Base-by-base conservation (phyloP, 2,329 filamentous ascomycete species). In the Leptographium lundbergii region DNA sequence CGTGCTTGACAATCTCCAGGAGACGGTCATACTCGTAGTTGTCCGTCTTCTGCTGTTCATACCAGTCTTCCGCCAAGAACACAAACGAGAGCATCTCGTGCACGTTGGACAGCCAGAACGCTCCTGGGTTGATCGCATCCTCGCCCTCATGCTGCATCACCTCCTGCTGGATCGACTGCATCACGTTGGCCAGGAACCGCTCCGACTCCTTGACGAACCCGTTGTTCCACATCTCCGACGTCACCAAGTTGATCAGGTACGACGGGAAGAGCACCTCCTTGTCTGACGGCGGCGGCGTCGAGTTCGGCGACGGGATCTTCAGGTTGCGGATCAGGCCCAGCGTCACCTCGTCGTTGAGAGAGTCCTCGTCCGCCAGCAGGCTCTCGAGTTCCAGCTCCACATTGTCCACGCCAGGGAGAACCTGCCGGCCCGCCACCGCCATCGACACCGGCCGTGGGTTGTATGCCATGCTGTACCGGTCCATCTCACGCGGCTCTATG, bases 171-270 rank as follows among this genome's bases (percentile, higher is more conserved):
- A 99, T 97, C 9, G 91, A 96, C 74, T 97, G 94, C 94, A 99
- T 99, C 64, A 99, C 94, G 68, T 97, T 99, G 69, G 94, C 94
- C 63, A 99, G 80, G 82, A 99, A 99, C 59, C 92, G 88, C 75
- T 99, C 94, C 4, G 94, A 97, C 74, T 99, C 94, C 78, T 99
- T 99, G 67, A 99, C 94, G 70, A 96, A 99, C 54, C 94, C 94
- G 68, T 99, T 99, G 78, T 99, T 99, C 94, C 94, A 99, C 94
- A 99, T 99, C 77, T 99, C 94, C 19, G 91, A 97, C 14, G 94
- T 99, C 63, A 99, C 94, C 62, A 99, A 81, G 73, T 99, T 99
- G 78, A 99, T 99, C 67, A 99, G 85, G 72, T 97, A 99, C 11
- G 94, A 92, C 39, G 94, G 94, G 86, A 99, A 99, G 57, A 99